Conservation (phyloP, 495 filamentous ascomycete species). For the Thermothielavioides terrestris region DNA sequence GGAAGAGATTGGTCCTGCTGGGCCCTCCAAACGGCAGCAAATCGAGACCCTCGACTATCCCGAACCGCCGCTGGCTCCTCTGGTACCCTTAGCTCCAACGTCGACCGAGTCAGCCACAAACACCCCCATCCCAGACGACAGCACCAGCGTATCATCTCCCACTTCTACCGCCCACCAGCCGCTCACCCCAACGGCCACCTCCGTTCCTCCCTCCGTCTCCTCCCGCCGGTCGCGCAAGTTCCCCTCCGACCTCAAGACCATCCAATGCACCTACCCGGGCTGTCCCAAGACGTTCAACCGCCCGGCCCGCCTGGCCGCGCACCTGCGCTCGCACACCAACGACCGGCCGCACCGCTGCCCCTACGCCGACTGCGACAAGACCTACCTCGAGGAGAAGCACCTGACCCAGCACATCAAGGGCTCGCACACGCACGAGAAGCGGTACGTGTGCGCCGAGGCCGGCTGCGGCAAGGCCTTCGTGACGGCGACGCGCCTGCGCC, state of each 20-base stretch:
- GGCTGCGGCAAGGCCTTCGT: constrained; percentile 75
- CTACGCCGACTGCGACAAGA: constrained; percentile 62
- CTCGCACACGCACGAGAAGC: constrained; percentile 62
- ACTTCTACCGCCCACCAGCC: constrained; percentile 5
- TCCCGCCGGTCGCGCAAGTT: constrained; percentile 50
- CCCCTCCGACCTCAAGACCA: constrained; percentile 66
- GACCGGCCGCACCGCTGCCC: constrained; percentile 66
- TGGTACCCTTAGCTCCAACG: not conserved
- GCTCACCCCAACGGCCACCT: constrained; percentile 16
- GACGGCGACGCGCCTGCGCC: constrained; percentile 60
- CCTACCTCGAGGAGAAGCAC: constrained; percentile 73
- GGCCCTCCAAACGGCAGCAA: constrained; percentile 7
- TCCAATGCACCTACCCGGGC: constrained; percentile 56
- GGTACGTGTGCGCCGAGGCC: constrained; percentile 59
- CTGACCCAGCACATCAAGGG: constrained; percentile 74
- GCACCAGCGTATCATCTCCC: not conserved
- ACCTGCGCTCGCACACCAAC: constrained; percentile 70
- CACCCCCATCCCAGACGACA: constrained; percentile 7
- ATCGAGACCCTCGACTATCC: not conserved
- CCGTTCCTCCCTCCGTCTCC: constrained; percentile 40
- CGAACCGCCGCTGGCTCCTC: not conserved
- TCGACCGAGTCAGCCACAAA: constrained; percentile 7
- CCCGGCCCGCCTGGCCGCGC: constrained; percentile 67
- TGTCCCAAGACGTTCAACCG: constrained; percentile 84
- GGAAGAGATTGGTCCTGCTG: not conserved